Evolutionary conservation across 1,284 basidiomycete genomes (phyloP), one percentile per base, ranked within the genome.

Genomic region (Cutaneotrichosporon cavernicola): DNA sequence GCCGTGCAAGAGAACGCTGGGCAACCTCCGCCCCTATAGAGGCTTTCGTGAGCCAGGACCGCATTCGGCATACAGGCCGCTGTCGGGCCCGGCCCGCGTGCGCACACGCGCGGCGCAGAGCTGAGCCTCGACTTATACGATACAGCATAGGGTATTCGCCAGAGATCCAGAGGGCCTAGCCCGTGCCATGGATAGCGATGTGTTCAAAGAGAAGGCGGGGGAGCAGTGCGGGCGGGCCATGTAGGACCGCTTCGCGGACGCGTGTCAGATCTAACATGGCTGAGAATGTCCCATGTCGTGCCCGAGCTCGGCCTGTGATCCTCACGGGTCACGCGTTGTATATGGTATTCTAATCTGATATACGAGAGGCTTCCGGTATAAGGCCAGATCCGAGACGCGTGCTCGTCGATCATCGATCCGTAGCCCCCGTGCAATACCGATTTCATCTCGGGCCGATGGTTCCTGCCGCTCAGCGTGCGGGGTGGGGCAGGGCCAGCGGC

Each of bases 1-100:
- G 73, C 70, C 14, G 68, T 66, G n/a, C 68, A 57, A 34, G 60
- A 60, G 10, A 60, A 52, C 14, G 63, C 64, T 18, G 67, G 7
- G 18, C 51, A 53, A 34, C 11, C 26, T 13, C 30, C 9, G 51
- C 11, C 30, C 7, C 67, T 32, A 9, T 22, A 32, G 36, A 21
- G 53, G 36, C 53, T 53, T 7, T 13, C 51, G 51, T 53, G 31
- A 53, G 26, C 26, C 11, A 34, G 10, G 30, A 53, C 13, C 9
- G 31, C 18, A 16, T n/a, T 34, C 51, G 30, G 30, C 31, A 53
- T 26, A 50, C 49, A 16, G 22, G 49, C 49, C 49, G 16, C 26
- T 1, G 7, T 46, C 5, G 10, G 32, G 31, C 32, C 16, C 31
- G 16, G 34, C 18, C 4, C 50, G 26, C 7, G 5, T 9, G 52